These are phyloP conservation scores for Plenodomus lindquistii DNA, from an alignment of 2,329 filamentous ascomycete genomes.

Conservation along the genomic window DNA sequence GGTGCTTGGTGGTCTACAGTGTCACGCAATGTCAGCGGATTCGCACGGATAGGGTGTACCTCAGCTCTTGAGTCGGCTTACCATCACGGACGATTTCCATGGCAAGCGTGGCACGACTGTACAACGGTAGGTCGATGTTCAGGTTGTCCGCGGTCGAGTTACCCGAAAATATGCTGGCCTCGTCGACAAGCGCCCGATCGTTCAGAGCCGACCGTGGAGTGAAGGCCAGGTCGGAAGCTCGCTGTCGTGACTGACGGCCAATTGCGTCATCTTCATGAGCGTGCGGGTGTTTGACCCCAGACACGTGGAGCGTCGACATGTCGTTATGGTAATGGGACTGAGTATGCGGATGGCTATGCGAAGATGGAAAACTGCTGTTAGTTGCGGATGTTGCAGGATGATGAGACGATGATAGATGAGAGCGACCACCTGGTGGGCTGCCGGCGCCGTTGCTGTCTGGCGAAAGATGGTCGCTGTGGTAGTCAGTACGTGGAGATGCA, in stretches of 20 bases:
- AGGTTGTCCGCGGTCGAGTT: conserved; percentile 17
- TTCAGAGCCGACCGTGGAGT: conserved; percentile 27
- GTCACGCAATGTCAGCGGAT: conserved; percentile 15
- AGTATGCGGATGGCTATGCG: conserved; percentile 20
- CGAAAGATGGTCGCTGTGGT: conserved; percentile 19
- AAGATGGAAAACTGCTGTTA: conserved; percentile 16
- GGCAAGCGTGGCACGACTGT: conserved; percentile 21
- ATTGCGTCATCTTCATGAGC: too few relatives aligned
- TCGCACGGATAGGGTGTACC: conserved; percentile 15
- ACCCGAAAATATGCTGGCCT: conserved; percentile 15
- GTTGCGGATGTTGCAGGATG: conserved; percentile 12
- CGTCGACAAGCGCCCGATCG: conserved; percentile 5
- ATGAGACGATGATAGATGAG: conserved; percentile 9
- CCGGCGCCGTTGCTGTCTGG: conserved; percentile 12
- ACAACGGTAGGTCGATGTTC: conserved; percentile 28
- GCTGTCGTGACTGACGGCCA: too few relatives aligned
- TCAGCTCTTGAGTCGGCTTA: conserved; percentile 33
- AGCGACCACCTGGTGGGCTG: conserved; percentile 2
- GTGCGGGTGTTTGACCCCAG: conserved; percentile 11
- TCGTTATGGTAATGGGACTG: conserved; percentile 20
- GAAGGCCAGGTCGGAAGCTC: conserved; percentile 3
- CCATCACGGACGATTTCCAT: conserved; percentile 29
- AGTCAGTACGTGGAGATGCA: conserved; percentile 4
- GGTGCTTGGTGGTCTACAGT: conserved; percentile 3
- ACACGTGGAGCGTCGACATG: conserved; percentile 31